Conservation (phyloP, 371 early-diverging fungal genomes). For the Furculomyces boomerangus region DNA sequence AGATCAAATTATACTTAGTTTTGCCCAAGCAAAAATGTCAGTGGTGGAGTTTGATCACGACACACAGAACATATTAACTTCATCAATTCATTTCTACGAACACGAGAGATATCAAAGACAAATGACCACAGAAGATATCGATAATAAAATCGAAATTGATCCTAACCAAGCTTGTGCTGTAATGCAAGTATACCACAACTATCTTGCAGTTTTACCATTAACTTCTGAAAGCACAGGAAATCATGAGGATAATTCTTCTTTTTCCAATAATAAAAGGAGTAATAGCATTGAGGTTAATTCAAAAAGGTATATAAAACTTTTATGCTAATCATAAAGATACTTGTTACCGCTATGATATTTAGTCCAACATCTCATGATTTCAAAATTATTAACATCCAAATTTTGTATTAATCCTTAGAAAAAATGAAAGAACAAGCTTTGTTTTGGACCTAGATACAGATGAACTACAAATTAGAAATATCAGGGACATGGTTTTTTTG, state of each 20-base stretch:
- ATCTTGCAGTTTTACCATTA: slow-evolving; percentile 83
- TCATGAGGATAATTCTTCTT: too few relatives aligned
- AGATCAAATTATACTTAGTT: slow-evolving; percentile 44
- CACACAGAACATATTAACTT: slow-evolving; percentile 62
- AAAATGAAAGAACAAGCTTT: too few relatives aligned
- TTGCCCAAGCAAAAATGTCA: slow-evolving; percentile 93
- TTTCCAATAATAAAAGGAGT: too few relatives aligned
- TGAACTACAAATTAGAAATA: slow-evolving; percentile 50
- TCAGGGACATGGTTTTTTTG: slow-evolving; percentile 80
- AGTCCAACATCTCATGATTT: too few relatives aligned
- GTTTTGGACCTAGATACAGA: slow-evolving; percentile 53
- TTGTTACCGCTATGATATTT: too few relatives aligned
- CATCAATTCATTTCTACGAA: slow-evolving; percentile 93
- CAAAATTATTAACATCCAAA: too few relatives aligned
- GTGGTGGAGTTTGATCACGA: slow-evolving; percentile 68
- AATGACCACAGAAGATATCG: slow-evolving; percentile 34
- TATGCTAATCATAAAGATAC: too few relatives aligned
- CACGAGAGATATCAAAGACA: slow-evolving; percentile 40
- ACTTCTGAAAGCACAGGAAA: too few relatives aligned
- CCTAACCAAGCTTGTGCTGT: slow-evolving; percentile 74
- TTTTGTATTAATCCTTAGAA: too few relatives aligned
- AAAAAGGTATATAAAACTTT: too few relatives aligned
- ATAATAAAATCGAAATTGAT: slow-evolving; percentile 49
- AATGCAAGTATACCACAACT: slow-evolving; percentile 65
- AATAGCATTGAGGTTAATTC: too few relatives aligned